Evolutionary conservation across 2,329 filamentous ascomycete species (phyloP), one percentile per base, ranked within the genome.

Genomic region (Microascus cirrosus): DNA sequence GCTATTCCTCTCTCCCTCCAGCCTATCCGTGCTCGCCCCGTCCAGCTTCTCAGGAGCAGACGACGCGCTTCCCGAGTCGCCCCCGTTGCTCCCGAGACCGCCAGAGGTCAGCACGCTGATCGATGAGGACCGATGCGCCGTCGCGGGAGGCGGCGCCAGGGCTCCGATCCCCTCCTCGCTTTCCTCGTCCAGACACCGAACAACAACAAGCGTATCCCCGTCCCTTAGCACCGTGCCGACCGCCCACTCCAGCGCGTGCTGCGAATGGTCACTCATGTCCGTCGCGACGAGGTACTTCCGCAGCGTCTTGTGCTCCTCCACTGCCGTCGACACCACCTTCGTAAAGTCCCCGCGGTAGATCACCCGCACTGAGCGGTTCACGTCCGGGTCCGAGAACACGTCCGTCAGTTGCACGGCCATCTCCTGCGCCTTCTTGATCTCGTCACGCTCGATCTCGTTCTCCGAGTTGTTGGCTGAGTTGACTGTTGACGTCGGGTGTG

Each of bases 221-320:
- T 97, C 92, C 54, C 94, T 83, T 34, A 99, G 77, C 6, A 97
- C 91, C 0, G 93, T 97, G 8, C 94, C 94, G 58, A 99, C 92
- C 0, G 93, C 94, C 94, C 94, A 99, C 70, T 99, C 94, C 35
- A 99, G 78, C 1, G 94, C 94, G 69, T 97, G 95, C 7, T 90
- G 89, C 4, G 93, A 92, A 73, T 99, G 94, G 42, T 94, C 89
- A 64, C 92, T 96, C 3, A 97, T 75, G 70, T 99, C 94, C 0
- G 90, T 96, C 2, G 94, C 93, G n/a, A 96, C 91, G 18, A 99
- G 76, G 68, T 97, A 99, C 65, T 94, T 95, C 57, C 94, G 83
- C 60, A 93, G 82, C 57, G 89, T 83, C 55, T 89, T 84, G 55
- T 89, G 80, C 56, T 90, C 89, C 13, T 90, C 87, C 59, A 92